Evolutionary conservation across 495 filamentous ascomycete species (phyloP), one percentile per base, ranked within the genome.

Genomic region (Thozetella sp.): DNA sequence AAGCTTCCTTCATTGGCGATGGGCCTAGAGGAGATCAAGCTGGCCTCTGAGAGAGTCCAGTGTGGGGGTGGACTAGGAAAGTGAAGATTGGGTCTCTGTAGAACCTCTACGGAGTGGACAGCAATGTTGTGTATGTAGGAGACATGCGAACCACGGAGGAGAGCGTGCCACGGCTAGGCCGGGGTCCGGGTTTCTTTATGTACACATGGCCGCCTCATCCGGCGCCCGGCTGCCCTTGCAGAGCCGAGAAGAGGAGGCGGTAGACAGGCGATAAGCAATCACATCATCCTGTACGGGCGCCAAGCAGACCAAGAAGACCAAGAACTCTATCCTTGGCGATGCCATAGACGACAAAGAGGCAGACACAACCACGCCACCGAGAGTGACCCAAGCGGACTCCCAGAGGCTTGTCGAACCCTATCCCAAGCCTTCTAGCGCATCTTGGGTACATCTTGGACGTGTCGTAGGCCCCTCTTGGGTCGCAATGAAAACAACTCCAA

Each of bases 271-370:
- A 46, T 19, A 45, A 30, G 25, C 57, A 26, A 25, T 10, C 22
- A 19, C 51, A 58, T 61, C 17, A 53, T 51, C 50, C 53, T 58
- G 34, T 62, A 60, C 63, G 56, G 59, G 30, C 58, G 65, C 69
- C 66, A 71, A 71, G 68, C n/a, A n/a, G n/a, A n/a, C n/a, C 43
- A 48, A 60, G 43, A 52, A 57, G 25, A 56, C 69, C 65, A 72
- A 69, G 64, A 72, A 55, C 54, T 63, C 34, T 58, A 67, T 69
- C 60, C 69, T 54, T 59, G 62, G 40, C 17, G 25, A n/a, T 19
- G 20, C 3, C 11, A 48, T 20, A 20, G 20, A 10, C 4, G n/a
- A 3, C 12, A n/a, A 11, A 20, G n/a, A 3, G n/a, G 9, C 4
- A 20, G n/a, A 48, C 11, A 15, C 6, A 10, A 48, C 20, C 10